Percentiles rank a stretch among this genome's conserved stretches.
phyloP scores from a whole-genome alignment of 2,329 filamentous ascomycete genomes.

The Alternaria gansuensis region DNA sequence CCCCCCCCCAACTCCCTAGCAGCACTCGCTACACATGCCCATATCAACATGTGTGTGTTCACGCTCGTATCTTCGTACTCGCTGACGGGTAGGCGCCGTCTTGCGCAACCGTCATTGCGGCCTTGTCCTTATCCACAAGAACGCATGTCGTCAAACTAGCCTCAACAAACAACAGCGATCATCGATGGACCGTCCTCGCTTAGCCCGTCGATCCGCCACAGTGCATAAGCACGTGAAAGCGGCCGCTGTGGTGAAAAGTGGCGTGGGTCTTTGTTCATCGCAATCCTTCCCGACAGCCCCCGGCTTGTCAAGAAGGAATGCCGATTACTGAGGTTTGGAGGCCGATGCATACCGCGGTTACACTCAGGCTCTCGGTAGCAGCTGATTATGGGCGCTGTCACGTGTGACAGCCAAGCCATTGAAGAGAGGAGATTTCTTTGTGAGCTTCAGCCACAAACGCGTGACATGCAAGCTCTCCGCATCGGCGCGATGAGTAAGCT shows the following conservation, averaged over 20 bases:
- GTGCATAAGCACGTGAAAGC: constrained; percentile 32
- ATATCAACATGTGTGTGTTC: background rate
- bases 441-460: constrained; percentile 25
- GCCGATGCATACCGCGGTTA: constrained; percentile 21
- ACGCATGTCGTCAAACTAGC: constrained; percentile 27
- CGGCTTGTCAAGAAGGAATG: constrained; percentile 13
- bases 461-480: background rate
- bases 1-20: too few species aligned
- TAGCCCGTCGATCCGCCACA: constrained; percentile 21
- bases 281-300: constrained; percentile 16
- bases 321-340: constrained; percentile 21
- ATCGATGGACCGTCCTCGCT: constrained; percentile 24
- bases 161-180: constrained; percentile 26
- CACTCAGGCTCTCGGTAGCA: constrained; percentile 21
- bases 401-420: constrained; percentile 13
- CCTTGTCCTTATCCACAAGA: constrained; percentile 10
- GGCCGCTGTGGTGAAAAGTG: constrained; percentile 17
- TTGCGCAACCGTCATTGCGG: constrained; percentile 2
- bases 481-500: constrained; percentile 21
- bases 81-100: constrained; percentile 1
- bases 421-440: constrained; percentile 4
- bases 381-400: constrained; percentile 14
- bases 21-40: background rate
- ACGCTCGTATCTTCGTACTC: constrained; percentile 1
- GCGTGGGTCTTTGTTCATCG: constrained; percentile 17